Percentiles rank a stretch among this genome's conserved stretches.
Evolutionary conservation across 495 filamentous ascomycete genomes (phyloP).

Genomic region (Friedmanniomyces endolithicus): DNA sequence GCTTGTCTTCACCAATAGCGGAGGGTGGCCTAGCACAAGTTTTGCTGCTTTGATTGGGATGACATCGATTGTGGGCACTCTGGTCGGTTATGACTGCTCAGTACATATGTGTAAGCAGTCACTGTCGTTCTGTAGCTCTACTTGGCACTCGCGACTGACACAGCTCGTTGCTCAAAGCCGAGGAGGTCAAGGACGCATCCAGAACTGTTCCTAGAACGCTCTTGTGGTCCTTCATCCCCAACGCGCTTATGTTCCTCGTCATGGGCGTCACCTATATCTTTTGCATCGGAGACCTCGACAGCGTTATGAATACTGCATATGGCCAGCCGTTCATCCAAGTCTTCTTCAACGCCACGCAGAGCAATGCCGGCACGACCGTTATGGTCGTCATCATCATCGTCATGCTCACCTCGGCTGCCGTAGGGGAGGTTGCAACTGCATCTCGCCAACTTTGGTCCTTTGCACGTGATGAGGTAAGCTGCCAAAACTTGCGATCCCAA

Average conservation of each 20-base stretch:
- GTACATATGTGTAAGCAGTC: conserved; percentile 14
- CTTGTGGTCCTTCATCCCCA: conserved; percentile 14
- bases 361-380: conserved; percentile 15
- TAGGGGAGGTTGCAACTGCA: conserved; percentile 12
- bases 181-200: conserved; percentile 25
- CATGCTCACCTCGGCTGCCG: neutral
- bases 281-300: conserved; percentile 20
- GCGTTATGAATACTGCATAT: conserved; percentile 14
- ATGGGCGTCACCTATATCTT: conserved; percentile 26
- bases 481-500: conserved; percentile 9
- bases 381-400: conserved; percentile 10
- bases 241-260: conserved; percentile 20
- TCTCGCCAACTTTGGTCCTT: conserved; percentile 18
- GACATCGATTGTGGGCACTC: conserved; percentile 1
- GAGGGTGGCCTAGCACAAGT: conserved; percentile 2
- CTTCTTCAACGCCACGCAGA: conserved; percentile 20
- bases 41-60: conserved; percentile 28
- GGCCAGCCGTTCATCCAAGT: conserved; percentile 26
- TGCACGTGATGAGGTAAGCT: conserved; percentile 17
- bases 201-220: conserved; percentile 21
- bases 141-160: conserved; percentile 3
- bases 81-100: conserved; percentile 10
- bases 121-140: conserved; percentile 1
- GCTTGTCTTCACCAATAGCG: conserved; percentile 5
- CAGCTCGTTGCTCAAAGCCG: conserved; percentile 18